A percentile compares a stretch with the other conserved stretches of the same genome.
Conservation (phyloP, 306 rosid genomes). For the Dalbergia oliveri region DNA sequence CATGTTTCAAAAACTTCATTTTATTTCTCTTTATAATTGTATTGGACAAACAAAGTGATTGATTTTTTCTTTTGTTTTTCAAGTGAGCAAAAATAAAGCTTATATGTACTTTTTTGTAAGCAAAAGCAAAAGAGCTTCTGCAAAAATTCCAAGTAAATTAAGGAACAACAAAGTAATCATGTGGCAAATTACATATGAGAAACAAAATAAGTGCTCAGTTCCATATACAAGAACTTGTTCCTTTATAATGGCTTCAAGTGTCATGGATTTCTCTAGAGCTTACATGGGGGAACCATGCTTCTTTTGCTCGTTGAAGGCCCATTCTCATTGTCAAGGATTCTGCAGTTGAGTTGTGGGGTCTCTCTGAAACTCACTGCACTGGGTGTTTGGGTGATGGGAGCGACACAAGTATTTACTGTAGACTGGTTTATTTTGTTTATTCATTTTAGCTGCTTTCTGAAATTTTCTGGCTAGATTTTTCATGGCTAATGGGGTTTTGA, state of each 20-base stretch:
- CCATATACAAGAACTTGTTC: conserved; percentile 52
- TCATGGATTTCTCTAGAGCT: conserved; percentile 47
- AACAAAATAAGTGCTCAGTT: not conserved
- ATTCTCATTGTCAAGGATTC: no score
- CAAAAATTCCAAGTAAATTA: not conserved
- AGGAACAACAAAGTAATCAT: not conserved
- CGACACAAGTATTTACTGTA: no score
- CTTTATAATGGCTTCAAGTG: conserved; percentile 67
- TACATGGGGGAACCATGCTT: no score
- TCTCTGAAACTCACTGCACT: no score
- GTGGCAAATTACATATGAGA: not conserved
- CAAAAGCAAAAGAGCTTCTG: conserved; percentile 8
- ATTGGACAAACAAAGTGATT: not conserved
- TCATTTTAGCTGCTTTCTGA: no score
- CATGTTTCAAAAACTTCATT: conserved; percentile 4
- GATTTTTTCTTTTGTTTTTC: not conserved
- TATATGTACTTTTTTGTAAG: not conserved
- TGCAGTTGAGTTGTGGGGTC: no score
- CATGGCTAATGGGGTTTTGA: no score
- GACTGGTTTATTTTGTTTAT: no score
- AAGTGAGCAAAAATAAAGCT: not conserved
- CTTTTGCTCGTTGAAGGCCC: no score
- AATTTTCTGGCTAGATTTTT: no score
- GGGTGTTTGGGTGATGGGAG: no score
- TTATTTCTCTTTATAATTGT: not conserved